Percentiles rank a stretch among this genome's conserved stretches.
Conservation (phyloP, 805 yeast genomes). For the Komagataella ulmi region DNA sequence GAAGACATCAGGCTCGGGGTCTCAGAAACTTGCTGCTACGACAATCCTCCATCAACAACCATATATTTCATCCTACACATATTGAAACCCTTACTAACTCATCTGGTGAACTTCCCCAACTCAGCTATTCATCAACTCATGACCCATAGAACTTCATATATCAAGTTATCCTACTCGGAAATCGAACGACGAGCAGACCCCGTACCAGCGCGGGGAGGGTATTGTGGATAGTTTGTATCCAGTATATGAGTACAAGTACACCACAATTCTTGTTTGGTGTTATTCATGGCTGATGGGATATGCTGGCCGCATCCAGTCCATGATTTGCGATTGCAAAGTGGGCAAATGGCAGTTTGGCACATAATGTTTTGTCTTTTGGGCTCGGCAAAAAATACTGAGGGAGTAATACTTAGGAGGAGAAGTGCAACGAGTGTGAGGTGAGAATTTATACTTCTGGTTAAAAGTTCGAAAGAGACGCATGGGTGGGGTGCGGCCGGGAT, state of each 20-base stretch:
- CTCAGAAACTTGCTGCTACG: neutral
- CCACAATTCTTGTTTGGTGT: conserved; percentile 32
- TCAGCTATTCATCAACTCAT: neutral
- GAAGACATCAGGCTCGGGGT: too few relatives aligned
- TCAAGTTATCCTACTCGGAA: conserved; percentile 4
- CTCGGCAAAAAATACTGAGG: too few relatives aligned
- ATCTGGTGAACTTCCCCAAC: neutral
- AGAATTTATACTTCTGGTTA: neutral
- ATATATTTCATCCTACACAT: neutral
- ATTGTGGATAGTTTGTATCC: conserved; percentile 22
- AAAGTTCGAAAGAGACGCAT: neutral
- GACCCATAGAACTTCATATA: neutral
- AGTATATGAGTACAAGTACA: conserved; percentile 40
- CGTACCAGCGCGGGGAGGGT: conserved; percentile 54
- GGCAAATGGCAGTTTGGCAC: conserved; percentile 23
- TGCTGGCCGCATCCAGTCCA: conserved; percentile 61
- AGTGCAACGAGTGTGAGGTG: neutral
- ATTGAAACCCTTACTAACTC: neutral
- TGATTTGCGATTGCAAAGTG: conserved; percentile 32
- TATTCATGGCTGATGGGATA: conserved; percentile 37
- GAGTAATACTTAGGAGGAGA: neutral
- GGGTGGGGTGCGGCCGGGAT: neutral
- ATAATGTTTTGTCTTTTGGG: conserved; percentile 6
- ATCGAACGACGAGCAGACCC: conserved; percentile 32
- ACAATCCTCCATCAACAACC: neutral